phyloP scores from a whole-genome alignment of 2,329 filamentous ascomycete genomes.

The Phaeophleospora eucalypticola region DNA sequence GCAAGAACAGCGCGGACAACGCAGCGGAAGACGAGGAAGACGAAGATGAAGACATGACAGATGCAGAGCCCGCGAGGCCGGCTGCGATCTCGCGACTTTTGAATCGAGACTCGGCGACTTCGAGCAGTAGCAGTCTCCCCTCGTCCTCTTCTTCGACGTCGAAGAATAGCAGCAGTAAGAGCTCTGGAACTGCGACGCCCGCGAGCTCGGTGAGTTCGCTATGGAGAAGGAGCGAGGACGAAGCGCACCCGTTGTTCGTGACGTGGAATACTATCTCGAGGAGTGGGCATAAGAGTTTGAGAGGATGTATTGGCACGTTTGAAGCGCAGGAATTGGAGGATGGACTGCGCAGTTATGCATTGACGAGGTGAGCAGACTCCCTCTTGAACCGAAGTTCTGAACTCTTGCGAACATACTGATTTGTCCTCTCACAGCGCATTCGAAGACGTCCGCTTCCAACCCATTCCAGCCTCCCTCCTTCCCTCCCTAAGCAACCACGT shows the following conservation, averaged over 20 bases:
- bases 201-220: constrained; percentile 42
- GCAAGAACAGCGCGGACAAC: constrained; percentile 31
- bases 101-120: constrained; percentile 22
- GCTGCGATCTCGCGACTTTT: constrained; percentile 45
- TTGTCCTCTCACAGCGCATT: constrained; percentile 48
- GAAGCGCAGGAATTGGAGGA: constrained; percentile 67
- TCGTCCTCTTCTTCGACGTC: constrained; percentile 24
- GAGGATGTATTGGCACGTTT: constrained; percentile 96
- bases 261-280: constrained; percentile 80
- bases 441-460: constrained; percentile 59
- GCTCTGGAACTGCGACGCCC: constrained; percentile 24
- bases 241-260: constrained; percentile 73
- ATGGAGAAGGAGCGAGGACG: constrained; percentile 26
- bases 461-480: constrained; percentile 64
- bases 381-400: not conserved
- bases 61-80: constrained; percentile 31
- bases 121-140: constrained; percentile 28
- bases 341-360: constrained; percentile 73
- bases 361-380: constrained; percentile 60
- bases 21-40: constrained; percentile 37
- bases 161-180: constrained; percentile 13
- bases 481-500: constrained; percentile 68
- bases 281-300: constrained; percentile 62
- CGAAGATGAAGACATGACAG: constrained; percentile 28
- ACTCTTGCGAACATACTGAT: not conserved